Conservation (phyloP, 2,329 filamentous ascomycete genomes). For the Ophiostoma himal-ulmi region DNA sequence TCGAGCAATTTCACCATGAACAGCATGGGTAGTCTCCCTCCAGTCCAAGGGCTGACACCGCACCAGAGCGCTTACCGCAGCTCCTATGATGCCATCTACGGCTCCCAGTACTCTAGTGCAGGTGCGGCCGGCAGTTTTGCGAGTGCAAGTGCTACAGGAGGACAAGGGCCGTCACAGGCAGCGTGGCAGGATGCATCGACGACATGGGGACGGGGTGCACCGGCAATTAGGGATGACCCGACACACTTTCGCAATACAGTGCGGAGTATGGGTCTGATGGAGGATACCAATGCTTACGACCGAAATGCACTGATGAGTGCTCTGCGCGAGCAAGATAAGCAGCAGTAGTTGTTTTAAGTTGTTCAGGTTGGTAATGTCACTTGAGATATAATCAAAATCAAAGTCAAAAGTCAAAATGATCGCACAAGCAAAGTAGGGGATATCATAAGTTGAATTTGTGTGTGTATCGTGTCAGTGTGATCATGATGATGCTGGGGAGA, state of each 20-base stretch:
- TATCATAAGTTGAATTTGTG: slow-evolving; percentile 35
- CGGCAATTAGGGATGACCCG: slow-evolving; percentile 26
- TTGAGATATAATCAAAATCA: too few species aligned
- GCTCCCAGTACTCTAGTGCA: neutral
- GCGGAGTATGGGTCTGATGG: slow-evolving; percentile 25
- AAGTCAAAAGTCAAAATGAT: neutral
- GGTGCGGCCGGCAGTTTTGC: neutral
- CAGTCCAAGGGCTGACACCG: slow-evolving; percentile 31
- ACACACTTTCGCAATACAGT: slow-evolving; percentile 27
- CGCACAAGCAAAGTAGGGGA: slow-evolving; percentile 20
- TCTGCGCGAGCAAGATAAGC: slow-evolving; percentile 19
- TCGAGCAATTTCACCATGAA: slow-evolving; percentile 30
- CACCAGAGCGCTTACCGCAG: slow-evolving; percentile 11
- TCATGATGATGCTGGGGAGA: slow-evolving; percentile 5
- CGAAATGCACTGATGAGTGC: slow-evolving; percentile 27
- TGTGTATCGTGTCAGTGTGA: slow-evolving; percentile 8
- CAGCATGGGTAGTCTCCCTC: slow-evolving; percentile 29
- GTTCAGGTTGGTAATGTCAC: neutral
- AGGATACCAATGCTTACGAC: slow-evolving; percentile 28
- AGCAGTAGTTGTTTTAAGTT: neutral
- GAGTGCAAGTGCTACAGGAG: neutral
- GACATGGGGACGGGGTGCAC: slow-evolving; percentile 26
- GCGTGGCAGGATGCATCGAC: slow-evolving; percentile 27
- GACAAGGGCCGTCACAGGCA: slow-evolving; percentile 9
- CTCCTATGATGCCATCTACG: neutral